Evolutionary conservation across 2,329 filamentous ascomycete genomes (phyloP).

Genomic region (Penicillium capsulatum): DNA sequence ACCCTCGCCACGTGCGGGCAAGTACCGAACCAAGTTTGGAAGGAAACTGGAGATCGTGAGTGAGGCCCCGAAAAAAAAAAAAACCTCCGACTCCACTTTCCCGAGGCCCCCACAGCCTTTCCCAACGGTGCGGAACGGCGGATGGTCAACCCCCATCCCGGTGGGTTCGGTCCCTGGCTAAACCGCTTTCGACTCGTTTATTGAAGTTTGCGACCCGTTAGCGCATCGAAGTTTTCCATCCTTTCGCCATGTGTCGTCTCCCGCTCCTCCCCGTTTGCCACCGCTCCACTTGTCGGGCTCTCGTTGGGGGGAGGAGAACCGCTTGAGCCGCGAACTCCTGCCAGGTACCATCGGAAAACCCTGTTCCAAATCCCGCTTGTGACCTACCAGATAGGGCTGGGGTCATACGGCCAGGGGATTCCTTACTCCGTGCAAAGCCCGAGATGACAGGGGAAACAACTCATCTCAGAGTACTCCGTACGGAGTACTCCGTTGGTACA

Average conservation of each 20-base stretch:
- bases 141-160: slow-evolving; percentile 12
- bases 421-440: neutral
- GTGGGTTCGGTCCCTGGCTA: slow-evolving; percentile 6
- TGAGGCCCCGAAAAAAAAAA: slow-evolving; percentile 3
- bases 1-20: slow-evolving; percentile 13
- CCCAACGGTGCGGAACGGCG: slow-evolving; percentile 24
- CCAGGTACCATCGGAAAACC: slow-evolving; percentile 9
- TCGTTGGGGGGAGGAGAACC: slow-evolving; percentile 5
- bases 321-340: slow-evolving; percentile 17
- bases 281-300: slow-evolving; percentile 5
- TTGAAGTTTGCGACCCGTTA: slow-evolving; percentile 22
- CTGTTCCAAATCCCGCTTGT: slow-evolving; percentile 14
- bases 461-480: too few species aligned
- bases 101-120: slow-evolving; percentile 13
- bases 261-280: slow-evolving; percentile 12
- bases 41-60: too few species aligned
- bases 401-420: slow-evolving; percentile 8
- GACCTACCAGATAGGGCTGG: slow-evolving; percentile 16
- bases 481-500: too few species aligned
- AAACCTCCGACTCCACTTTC: slow-evolving; percentile 8
- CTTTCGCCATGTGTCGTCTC: slow-evolving; percentile 16
- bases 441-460: too few species aligned
- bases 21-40: slow-evolving; percentile 6
- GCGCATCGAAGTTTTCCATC: slow-evolving; percentile 14
- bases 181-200: slow-evolving; percentile 16